These are phyloP conservation scores for Colletotrichum spinosum DNA, from an alignment of 2,329 filamentous ascomycete genomes.

Conservation along the genomic window DNA sequence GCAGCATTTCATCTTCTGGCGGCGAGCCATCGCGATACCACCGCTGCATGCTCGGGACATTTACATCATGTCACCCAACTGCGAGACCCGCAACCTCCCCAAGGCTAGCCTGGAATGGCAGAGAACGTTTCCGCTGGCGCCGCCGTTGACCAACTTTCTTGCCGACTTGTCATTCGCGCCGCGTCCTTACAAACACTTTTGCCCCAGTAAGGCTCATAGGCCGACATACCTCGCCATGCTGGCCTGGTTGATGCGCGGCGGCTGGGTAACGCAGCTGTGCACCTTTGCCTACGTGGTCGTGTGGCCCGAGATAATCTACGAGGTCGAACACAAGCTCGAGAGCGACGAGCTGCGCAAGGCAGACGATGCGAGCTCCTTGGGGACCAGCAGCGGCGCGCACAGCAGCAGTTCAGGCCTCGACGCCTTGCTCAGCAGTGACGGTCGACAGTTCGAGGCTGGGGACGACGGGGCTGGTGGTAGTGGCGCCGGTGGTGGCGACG, in stretches of 20 bases:
- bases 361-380: conserved; percentile 35
- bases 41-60: conserved; percentile 90
- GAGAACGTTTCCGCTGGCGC: conserved; percentile 83
- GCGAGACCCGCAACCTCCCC: conserved; percentile 78
- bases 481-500: conserved; percentile 33
- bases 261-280: conserved; percentile 93
- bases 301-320: conserved; percentile 83
- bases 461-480: conserved; percentile 26
- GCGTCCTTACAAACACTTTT: conserved; percentile 83
- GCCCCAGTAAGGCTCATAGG: conserved; percentile 88
- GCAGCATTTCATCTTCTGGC: conserved; percentile 95
- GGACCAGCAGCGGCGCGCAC: conserved; percentile 26
- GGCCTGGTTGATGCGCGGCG: conserved; percentile 91
- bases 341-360: conserved; percentile 67
- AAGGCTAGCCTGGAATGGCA: conserved; percentile 79
- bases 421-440: conserved; percentile 38
- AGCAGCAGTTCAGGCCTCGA: conserved; percentile 27
- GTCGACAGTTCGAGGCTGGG: conserved; percentile 41
- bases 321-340: conserved; percentile 79
- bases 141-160: conserved; percentile 88
- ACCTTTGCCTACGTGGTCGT: conserved; percentile 92
- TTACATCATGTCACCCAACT: conserved; percentile 93
- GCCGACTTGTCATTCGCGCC: conserved; percentile 83
- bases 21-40: conserved; percentile 89
- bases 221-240: conserved; percentile 90